phyloP scores from a whole-genome alignment of 768 basidiomycete species.

The Rubroboletus satanas region DNA sequence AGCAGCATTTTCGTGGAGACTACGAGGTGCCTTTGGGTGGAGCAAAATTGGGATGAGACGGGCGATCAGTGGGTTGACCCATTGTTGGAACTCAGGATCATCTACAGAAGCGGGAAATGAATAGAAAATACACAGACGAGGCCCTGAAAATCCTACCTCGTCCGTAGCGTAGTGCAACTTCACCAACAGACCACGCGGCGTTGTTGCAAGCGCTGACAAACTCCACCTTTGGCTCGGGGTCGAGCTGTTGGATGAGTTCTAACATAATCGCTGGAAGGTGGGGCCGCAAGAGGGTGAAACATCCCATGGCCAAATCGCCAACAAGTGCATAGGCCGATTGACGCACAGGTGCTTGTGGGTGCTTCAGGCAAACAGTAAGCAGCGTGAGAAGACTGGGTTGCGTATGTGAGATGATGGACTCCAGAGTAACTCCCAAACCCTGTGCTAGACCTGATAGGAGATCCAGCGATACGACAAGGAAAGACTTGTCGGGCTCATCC shows the following conservation, averaged over 20 bases:
- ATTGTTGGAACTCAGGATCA: slow-evolving; percentile 87
- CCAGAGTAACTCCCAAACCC: slow-evolving; percentile 78
- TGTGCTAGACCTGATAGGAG: slow-evolving; percentile 94
- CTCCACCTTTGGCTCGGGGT: slow-evolving; percentile 89
- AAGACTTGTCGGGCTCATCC: slow-evolving; percentile 95
- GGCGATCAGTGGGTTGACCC: slow-evolving; percentile 82
- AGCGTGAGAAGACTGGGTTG: slow-evolving; percentile 78
- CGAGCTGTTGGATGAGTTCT: slow-evolving; percentile 84
- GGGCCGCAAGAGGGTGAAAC: slow-evolving; percentile 81
- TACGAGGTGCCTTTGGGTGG: slow-evolving; percentile 89
- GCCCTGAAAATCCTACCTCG: slow-evolving; percentile 43
- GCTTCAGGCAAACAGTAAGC: slow-evolving; percentile 86
- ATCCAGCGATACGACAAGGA: slow-evolving; percentile 98
- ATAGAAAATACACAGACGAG: neutral
- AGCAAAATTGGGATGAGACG: slow-evolving; percentile 91
- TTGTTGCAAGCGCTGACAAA: slow-evolving; percentile 98
- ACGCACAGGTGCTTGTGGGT: slow-evolving; percentile 91
- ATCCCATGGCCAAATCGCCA: slow-evolving; percentile 96
- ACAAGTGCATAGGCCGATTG: slow-evolving; percentile 98
- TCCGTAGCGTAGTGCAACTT: slow-evolving; percentile 91
- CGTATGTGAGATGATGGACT: slow-evolving; percentile 62
- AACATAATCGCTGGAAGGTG: slow-evolving; percentile 87
- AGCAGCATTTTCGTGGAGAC: slow-evolving; percentile 95
- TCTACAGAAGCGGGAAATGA: slow-evolving; percentile 37
- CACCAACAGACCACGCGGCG: slow-evolving; percentile 99